Evolutionary conservation across 805 yeast genomes (phyloP).

Genomic region (Trichomonascus vanleenenianus): DNA sequence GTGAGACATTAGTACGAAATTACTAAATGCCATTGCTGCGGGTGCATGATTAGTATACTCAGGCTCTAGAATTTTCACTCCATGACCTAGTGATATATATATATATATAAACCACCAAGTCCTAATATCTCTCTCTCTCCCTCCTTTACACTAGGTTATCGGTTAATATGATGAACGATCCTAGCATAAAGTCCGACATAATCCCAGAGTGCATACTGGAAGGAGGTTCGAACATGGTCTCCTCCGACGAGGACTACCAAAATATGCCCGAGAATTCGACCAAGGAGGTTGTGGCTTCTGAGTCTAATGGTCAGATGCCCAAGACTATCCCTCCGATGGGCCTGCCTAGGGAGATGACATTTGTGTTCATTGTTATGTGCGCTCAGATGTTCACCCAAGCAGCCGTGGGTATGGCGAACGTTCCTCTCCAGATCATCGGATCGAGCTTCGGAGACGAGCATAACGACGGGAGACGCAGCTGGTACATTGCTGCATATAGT

Average conservation of each 20-base stretch:
- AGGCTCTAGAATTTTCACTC: too few relatives aligned
- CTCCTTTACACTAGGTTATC: background rate
- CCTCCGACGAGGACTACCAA: background rate
- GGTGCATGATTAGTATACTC: too few relatives aligned
- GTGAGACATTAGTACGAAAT: too few relatives aligned
- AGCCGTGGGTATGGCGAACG: constrained; percentile 28
- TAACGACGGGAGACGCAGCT: constrained; percentile 33
- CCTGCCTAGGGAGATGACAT: constrained; percentile 15
- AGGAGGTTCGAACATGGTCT: background rate
- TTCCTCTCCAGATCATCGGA: constrained; percentile 27
- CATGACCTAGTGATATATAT: too few relatives aligned
- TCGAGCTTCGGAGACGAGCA: constrained; percentile 23
- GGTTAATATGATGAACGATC: background rate
- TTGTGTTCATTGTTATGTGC: constrained; percentile 20
- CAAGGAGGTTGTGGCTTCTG: background rate
- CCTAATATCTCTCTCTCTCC: too few relatives aligned
- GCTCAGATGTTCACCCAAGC: constrained; percentile 37
- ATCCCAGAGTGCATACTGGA: background rate
- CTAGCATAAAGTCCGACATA: background rate
- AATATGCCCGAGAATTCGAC: background rate
- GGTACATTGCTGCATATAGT: constrained; percentile 70
- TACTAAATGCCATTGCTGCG: too few relatives aligned
- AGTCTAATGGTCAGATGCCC: background rate
- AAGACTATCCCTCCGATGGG: background rate
- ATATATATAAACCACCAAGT: too few relatives aligned